Base-by-base conservation (phyloP, 164 flowering plant species). In the Annona squamosa region DNA sequence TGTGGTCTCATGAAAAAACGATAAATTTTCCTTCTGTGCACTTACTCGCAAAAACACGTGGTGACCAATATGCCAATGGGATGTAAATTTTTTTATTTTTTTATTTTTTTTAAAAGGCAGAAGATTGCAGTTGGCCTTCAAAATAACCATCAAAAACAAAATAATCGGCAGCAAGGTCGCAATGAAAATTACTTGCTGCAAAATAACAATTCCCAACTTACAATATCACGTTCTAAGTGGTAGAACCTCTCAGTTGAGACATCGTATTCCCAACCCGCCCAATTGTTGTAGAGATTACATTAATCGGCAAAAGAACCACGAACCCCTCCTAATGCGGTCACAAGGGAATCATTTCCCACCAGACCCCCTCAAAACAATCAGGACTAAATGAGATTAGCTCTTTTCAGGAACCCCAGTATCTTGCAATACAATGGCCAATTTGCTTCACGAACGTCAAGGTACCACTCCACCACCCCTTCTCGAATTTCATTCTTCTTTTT, bases 391-490 rank as follows among this genome's bases (percentile, higher is more conserved):
- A 94, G 81, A 79, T 91, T 85, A 66, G 97, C 93, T 78, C 81
- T 89, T 84, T 91, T 91, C 48, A 94, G 74, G 73, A 90, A 89
- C 77, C 96, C 86, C 77, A 92, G 80, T 56, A 88, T 83, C 80
- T 94, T 80, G 82, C 96, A 91, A 77, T 91, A 92, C 46, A 71
- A 79, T 2, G 98, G 98, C 99, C 98, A 92, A 70, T 90, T 86
- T 5, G 87, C 83, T 78, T 90, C 94, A 19, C 88, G 74, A 77
- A 66, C 88, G 78, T 89, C 94, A 68, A 87, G 77, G 81, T 85
- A 88, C 73, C 63, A 85, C 79, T 90, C 97, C 74, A 66, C 44
- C n/a, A 78, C 48, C 91, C 89, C 86, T 48, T 69, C 86, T 73
- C 78, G 70, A 41, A 88, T 57, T 47, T 73, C 87, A 80, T 87